Evolutionary conservation across 306 rosid genomes (phyloP).

Genomic region (Lotus japonicus): DNA sequence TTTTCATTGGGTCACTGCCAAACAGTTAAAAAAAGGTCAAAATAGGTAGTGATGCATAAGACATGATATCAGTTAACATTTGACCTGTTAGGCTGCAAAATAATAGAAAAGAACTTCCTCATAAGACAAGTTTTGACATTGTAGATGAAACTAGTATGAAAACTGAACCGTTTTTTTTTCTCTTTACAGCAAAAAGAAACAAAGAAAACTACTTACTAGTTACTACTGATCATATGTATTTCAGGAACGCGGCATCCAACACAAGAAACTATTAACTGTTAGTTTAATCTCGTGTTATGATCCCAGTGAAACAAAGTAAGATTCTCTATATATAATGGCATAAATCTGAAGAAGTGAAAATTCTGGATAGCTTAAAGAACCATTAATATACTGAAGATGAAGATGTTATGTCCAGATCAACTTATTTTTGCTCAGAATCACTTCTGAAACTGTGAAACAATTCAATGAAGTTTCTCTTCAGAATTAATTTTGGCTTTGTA

Average conservation of each 20-base stretch:
- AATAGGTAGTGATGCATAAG: background rate
- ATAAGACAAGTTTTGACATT: background rate
- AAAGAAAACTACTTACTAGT: no score
- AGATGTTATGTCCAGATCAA: background rate
- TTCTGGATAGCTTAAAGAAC: background rate
- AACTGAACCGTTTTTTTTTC: background rate
- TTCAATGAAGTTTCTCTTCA: no score
- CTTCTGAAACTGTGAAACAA: no score
- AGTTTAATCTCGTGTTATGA: background rate
- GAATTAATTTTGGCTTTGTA: no score
- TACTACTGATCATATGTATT: background rate
- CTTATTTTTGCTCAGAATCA: no score
- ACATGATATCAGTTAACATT: background rate
- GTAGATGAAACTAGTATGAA: background rate
- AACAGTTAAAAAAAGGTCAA: constrained; percentile 15
- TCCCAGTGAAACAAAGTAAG: background rate
- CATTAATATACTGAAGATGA: background rate
- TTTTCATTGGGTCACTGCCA: constrained; percentile 53
- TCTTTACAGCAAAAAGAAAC: no score
- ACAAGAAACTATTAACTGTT: constrained; percentile 6
- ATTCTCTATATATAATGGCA: background rate
- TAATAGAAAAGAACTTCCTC: background rate
- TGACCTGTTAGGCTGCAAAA: constrained; percentile 5
- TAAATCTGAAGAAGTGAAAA: background rate
- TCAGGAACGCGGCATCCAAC: background rate